phyloP scores from a whole-genome alignment of 129 eudicot species.

The Apium graveolens region DNA sequence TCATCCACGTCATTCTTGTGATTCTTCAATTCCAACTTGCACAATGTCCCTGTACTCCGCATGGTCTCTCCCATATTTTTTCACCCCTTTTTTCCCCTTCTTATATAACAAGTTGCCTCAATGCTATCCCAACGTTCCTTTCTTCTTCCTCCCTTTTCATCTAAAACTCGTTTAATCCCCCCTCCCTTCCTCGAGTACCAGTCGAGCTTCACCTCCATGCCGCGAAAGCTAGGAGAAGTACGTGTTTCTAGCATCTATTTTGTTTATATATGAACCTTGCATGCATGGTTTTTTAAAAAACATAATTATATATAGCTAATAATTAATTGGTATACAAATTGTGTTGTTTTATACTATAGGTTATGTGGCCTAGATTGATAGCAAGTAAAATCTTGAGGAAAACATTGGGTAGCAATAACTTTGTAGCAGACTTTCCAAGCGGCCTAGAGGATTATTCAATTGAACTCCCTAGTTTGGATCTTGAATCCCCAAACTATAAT shows the following conservation, averaged over 20 bases:
- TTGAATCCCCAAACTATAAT: conserved; percentile 2
- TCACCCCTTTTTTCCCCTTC: neutral
- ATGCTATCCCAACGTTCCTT: conserved; percentile 4
- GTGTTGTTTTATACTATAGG: conserved; percentile 12
- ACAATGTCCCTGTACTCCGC: conserved; percentile 4
- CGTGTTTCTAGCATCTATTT: conserved; percentile 19
- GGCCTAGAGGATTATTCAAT: conserved; percentile 24
- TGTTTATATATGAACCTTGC: neutral
- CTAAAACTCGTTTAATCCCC: neutral
- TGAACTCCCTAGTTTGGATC: conserved; percentile 34
- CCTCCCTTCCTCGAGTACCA: conserved; percentile 1
- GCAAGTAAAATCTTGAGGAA: conserved; percentile 43
- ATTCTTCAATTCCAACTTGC: conserved; percentile 36
- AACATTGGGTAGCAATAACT: conserved; percentile 34
- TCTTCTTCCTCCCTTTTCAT: neutral
- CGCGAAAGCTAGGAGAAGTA: conserved; percentile 21
- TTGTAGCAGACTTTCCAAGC: conserved; percentile 50
- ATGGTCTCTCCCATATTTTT: conserved; percentile 7
- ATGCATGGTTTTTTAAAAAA: conserved; percentile 5
- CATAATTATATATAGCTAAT: neutral
- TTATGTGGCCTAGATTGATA: conserved; percentile 58
- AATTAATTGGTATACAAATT: neutral
- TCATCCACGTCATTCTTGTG: conserved; percentile 20
- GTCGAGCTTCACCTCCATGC: conserved; percentile 9
- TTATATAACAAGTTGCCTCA: conserved; percentile 4